Evolutionary conservation across 2,329 filamentous ascomycete genomes (phyloP), one percentile per base, ranked within the genome.

Genomic region (Pyricularia grisea): DNA sequence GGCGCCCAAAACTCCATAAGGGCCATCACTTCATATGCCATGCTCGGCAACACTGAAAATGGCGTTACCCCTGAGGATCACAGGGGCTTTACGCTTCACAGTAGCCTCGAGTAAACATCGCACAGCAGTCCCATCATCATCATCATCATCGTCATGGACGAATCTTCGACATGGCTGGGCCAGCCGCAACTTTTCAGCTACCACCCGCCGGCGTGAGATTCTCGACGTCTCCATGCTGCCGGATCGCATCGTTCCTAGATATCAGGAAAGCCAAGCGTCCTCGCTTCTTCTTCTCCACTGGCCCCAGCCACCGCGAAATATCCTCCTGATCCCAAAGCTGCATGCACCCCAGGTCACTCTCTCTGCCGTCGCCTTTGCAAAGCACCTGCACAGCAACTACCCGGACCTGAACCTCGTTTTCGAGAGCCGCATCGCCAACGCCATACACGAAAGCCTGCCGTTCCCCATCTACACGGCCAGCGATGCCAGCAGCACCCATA

Each of bases 341-440:
- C 84, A 84, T 71, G 83, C 85, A 0, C 81, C 84, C 0, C 79
- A 84, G 12, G 86, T 88, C 20, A 81, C 81, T 20, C 76, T 81
- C 20, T 84, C 85, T 2, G 84, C 85, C 30, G 75, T 86, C 72
- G 80, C 81, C 71, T 88, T 88, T 71, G 85, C 85, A 72, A 90
- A 87, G 73, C 91, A 98, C 78, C 86, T 97, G 70, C 87, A 89
- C 73, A 84, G 83, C 71, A 92, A 92, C 70, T 97, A 98, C 78
- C 90, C 93, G 0, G 87, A 87, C 68, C 87, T 94, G 71, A 91
- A 92, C 74, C 84, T 98, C 66, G 87, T 98, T 12, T 89, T 98
- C 73, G 95, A 98, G 78, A 88, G 86, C 3, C 84, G 88, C 66
- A 88, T 93, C 20, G 93, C 94, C 3, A 77, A 85, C 6, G 84